A percentile compares a stretch with the other conserved stretches of the same genome.
Conservation (phyloP, 176 grass and related monocot species). For the Bonia amplexicaulis region DNA sequence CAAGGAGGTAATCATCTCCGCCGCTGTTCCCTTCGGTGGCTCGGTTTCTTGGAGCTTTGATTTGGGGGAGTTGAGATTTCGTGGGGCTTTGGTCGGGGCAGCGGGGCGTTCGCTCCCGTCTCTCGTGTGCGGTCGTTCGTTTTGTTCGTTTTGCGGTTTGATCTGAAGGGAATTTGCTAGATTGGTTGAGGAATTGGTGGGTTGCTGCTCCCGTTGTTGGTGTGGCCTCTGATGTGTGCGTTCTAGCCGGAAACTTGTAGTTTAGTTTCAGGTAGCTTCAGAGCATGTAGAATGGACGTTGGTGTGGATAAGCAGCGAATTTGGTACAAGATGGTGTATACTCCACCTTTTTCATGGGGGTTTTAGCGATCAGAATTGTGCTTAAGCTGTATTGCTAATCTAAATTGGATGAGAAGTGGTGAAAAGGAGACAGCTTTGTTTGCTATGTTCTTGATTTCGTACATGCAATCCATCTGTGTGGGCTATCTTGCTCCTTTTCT, state of each 20-base stretch:
- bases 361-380: constrained; percentile 2
- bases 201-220: neutral
- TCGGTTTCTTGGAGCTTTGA: neutral
- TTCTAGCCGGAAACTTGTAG: neutral
- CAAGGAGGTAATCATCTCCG: constrained; percentile 41
- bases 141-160: neutral
- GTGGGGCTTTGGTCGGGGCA: neutral
- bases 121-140: neutral
- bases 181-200: neutral
- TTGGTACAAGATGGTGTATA: neutral
- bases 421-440: neutral
- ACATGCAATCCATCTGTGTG: neutral
- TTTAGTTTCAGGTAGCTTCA: neutral
- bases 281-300: neutral
- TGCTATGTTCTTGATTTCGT: neutral
- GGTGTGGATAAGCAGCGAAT: neutral
- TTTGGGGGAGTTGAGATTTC: neutral
- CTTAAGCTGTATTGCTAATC: neutral
- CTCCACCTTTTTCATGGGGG: neutral
- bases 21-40: neutral
- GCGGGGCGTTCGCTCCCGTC: neutral
- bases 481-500: neutral
- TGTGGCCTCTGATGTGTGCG: neutral
- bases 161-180: constrained; percentile 5
- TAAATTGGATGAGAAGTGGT: constrained; percentile 2